phyloP scores from a whole-genome alignment of 2,329 filamentous ascomycete species.

The Cladosporium sp. region DNA sequence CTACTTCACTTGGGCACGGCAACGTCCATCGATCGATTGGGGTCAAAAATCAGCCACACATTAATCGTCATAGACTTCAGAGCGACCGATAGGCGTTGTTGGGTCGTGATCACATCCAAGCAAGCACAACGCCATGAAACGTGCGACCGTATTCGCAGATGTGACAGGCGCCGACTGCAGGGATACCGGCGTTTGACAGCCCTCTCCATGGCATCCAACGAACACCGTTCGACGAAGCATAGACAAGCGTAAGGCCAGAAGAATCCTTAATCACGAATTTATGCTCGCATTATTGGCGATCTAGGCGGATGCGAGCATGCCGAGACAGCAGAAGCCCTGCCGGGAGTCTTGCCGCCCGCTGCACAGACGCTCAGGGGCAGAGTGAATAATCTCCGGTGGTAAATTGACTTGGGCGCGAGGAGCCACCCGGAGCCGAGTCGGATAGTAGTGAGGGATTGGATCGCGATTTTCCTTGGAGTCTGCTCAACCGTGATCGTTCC shows the following conservation, averaged over 20 bases:
- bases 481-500: background rate
- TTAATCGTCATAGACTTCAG: background rate
- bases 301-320: background rate
- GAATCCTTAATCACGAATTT: background rate
- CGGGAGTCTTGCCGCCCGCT: background rate
- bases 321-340: slow-evolving; percentile 1
- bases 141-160: background rate
- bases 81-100: background rate
- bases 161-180: background rate
- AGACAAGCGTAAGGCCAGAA: background rate
- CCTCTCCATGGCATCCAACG: background rate
- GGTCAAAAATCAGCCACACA: background rate
- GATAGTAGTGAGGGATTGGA: slow-evolving; percentile 2
- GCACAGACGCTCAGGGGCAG: background rate
- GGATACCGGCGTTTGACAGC: background rate
- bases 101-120: background rate
- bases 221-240: background rate
- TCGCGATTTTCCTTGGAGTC: slow-evolving; percentile 3
- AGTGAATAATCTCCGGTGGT: background rate
- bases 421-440: background rate
- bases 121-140: background rate
- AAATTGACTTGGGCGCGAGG: background rate
- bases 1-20: background rate
- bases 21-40: background rate
- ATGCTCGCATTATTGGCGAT: background rate